A percentile compares a stretch with the other conserved stretches of the same genome.
phyloP scores from a whole-genome alignment of 148 eudicot species.

The Silene conica region DNA sequence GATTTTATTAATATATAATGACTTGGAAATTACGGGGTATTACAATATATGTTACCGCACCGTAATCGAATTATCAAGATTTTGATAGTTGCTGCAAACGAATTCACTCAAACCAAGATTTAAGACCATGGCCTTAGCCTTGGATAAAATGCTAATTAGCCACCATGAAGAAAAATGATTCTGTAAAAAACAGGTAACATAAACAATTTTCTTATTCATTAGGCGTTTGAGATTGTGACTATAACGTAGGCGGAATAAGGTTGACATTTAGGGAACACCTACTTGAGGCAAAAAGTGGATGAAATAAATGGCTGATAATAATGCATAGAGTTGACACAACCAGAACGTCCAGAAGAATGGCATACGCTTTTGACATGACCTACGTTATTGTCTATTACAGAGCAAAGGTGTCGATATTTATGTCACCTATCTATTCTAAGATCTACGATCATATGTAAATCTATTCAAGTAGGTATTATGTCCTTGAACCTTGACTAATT shows the following conservation, averaged over 20 bases:
- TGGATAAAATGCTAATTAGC: too few species aligned
- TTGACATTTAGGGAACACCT: neutral
- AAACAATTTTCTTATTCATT: too few species aligned
- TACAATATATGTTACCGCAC: too few species aligned
- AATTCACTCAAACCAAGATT: neutral
- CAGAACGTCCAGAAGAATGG: neutral
- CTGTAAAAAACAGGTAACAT: neutral
- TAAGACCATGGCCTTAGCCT: neutral
- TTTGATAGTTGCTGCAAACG: neutral
- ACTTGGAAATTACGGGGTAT: too few species aligned
- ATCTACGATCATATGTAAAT: too few species aligned
- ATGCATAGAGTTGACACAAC: neutral
- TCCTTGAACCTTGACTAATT: too few species aligned
- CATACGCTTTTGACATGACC: constrained; percentile 1
- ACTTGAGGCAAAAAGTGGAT: neutral
- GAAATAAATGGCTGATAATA: neutral
- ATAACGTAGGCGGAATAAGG: neutral
- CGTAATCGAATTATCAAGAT: too few species aligned
- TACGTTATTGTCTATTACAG: too few species aligned
- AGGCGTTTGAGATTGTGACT: too few species aligned
- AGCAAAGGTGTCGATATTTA: neutral
- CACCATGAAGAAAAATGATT: neutral
- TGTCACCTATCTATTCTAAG: neutral
- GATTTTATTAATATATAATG: too few species aligned
- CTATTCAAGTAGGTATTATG: too few species aligned